phyloP scores from a whole-genome alignment of 225 moss, liverwort and hornwort species.

The Sphagnum contortum region DNA sequence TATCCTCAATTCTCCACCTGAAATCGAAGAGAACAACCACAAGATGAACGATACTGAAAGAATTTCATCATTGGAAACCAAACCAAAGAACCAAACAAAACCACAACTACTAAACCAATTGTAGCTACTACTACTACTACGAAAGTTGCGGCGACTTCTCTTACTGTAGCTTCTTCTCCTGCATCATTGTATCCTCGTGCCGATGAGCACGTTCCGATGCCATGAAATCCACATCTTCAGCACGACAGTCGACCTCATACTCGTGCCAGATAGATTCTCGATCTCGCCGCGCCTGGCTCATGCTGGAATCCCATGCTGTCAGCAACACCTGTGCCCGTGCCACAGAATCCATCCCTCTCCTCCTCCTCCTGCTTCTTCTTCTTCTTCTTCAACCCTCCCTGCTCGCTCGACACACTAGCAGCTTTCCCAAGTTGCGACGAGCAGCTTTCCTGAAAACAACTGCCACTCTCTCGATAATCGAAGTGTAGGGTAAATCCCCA shows the following conservation, averaged over 20 bases:
- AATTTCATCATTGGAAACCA: no score
- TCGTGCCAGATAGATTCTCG: constrained; percentile 35
- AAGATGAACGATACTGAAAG: no score
- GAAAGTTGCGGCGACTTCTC: background rate
- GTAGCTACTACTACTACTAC: background rate
- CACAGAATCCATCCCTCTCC: constrained; percentile 27
- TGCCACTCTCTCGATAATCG: no score
- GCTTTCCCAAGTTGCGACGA: no score
- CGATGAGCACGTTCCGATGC: constrained; percentile 21
- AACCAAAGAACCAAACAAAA: background rate
- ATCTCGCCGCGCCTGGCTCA: constrained; percentile 53
- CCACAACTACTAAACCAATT: background rate
- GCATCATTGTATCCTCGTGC: constrained; percentile 14
- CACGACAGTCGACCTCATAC: constrained; percentile 13
- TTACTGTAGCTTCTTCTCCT: constrained; percentile 20
- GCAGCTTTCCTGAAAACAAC: no score
- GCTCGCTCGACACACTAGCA: no score
- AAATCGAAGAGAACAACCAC: background rate
- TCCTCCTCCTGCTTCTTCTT: background rate
- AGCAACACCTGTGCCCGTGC: constrained; percentile 42
- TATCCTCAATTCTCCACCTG: constrained; percentile 29
- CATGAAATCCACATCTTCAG: constrained; percentile 22
- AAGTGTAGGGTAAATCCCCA: no score
- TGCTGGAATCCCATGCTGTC: constrained; percentile 53
- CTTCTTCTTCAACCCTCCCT: no score